phyloP scores from a whole-genome alignment of 345 rosid species.

The Trapa incisa region DNA sequence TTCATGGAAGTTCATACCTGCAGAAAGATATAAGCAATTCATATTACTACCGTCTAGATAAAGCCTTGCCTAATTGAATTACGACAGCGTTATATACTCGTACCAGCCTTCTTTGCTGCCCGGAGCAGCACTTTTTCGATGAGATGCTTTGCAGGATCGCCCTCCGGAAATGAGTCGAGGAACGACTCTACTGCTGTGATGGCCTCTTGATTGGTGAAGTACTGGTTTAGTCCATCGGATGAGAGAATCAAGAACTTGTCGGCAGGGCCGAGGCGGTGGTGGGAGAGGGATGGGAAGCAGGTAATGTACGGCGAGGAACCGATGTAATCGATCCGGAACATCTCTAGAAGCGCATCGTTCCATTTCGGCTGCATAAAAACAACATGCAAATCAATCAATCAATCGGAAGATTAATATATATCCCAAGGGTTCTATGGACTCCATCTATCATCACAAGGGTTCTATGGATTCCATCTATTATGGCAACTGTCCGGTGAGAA shows the following conservation, averaged over 20 bases:
- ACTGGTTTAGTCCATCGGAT: constrained; percentile 84
- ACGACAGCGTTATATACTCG: neutral
- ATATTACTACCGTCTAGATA: neutral
- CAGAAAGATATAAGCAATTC: neutral
- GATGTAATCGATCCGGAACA: constrained; percentile 69
- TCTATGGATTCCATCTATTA: too few species aligned
- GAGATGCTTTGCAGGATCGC: constrained; percentile 94
- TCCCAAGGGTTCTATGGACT: neutral
- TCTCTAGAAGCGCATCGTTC: constrained; percentile 74
- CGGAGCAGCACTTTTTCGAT: constrained; percentile 69
- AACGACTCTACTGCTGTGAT: constrained; percentile 59
- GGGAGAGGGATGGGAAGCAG: constrained; percentile 64
- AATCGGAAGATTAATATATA: neutral
- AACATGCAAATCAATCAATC: neutral
- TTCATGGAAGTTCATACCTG: constrained; percentile 84
- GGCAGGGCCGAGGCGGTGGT: constrained; percentile 51
- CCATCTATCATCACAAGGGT: neutral
- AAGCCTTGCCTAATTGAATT: neutral
- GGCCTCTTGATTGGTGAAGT: constrained; percentile 78
- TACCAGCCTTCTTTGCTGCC: constrained; percentile 90
- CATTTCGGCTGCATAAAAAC: constrained; percentile 50
- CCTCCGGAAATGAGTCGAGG: constrained; percentile 67
- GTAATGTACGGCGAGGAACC: constrained; percentile 72
- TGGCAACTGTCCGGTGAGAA: neutral
- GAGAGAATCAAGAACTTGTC: constrained; percentile 73